A percentile compares a stretch with the other conserved stretches of the same genome.
These are phyloP conservation scores for Aspergillus proliferans DNA, from an alignment of 2,329 filamentous ascomycete species.

Conservation along the genomic window DNA sequence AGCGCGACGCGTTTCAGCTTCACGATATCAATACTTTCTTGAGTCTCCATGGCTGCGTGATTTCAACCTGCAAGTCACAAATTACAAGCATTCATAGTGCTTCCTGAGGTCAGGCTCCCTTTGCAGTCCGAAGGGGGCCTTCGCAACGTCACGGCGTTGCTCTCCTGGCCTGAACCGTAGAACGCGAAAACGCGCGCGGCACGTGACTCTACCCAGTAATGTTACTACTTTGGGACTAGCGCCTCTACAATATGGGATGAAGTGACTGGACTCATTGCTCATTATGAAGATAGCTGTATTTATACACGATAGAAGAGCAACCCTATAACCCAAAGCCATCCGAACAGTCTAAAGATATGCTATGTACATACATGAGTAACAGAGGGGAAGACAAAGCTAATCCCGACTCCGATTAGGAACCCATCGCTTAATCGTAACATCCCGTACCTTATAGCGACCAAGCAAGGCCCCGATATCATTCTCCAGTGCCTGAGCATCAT, in stretches of 20 bases:
- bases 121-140: neutral
- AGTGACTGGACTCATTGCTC: neutral
- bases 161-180: slow-evolving; percentile 5
- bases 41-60: slow-evolving; percentile 29
- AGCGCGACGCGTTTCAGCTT: slow-evolving; percentile 37
- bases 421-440: slow-evolving; percentile 78
- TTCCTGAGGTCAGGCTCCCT: neutral
- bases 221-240: slow-evolving; percentile 17
- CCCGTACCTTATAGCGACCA: slow-evolving; percentile 66
- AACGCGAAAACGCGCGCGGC: slow-evolving; percentile 26
- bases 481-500: slow-evolving; percentile 24
- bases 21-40: slow-evolving; percentile 37
- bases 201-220: slow-evolving; percentile 23
- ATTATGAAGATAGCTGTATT: neutral
- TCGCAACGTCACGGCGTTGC: neutral
- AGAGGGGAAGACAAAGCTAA: slow-evolving; percentile 25
- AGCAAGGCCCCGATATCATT: slow-evolving; percentile 59
- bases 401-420: slow-evolving; percentile 70
- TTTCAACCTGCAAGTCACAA: neutral
- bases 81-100: neutral
- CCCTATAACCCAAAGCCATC: neutral
- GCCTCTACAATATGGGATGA: neutral
- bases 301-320: neutral
- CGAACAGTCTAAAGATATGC: neutral
- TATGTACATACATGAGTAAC: neutral